Evolutionary conservation across 768 basidiomycete species (phyloP).

Genomic region (Ramaria sp.): DNA sequence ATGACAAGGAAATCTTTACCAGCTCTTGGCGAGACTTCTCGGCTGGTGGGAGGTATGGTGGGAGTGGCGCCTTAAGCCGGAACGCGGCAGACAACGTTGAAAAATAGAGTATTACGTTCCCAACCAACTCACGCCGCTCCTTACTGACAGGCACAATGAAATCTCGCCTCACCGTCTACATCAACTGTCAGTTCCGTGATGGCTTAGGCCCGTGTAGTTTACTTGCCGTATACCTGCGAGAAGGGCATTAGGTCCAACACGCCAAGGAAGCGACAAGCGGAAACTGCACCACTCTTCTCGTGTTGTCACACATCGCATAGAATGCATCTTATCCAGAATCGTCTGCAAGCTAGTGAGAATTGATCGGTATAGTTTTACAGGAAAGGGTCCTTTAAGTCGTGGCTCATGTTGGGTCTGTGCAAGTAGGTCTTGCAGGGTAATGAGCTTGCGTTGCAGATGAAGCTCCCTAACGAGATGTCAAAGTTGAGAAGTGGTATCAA

Average conservation of each 20-base stretch:
- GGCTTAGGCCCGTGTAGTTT: not conserved
- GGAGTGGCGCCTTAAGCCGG: constrained; percentile 82
- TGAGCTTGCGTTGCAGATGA: constrained; percentile 84
- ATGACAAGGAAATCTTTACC: constrained; percentile 28
- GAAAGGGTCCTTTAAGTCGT: constrained; percentile 92
- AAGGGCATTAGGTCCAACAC: not conserved
- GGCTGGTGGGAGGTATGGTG: constrained; percentile 91
- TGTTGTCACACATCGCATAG: constrained; percentile 95
- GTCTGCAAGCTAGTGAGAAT: constrained; percentile 75
- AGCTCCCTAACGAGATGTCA: constrained; percentile 57
- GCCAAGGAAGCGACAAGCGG: constrained; percentile 4
- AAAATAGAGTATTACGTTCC: constrained; percentile 87
- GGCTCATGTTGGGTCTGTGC: constrained; percentile 89
- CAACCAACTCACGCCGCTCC: constrained; percentile 88
- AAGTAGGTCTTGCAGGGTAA: constrained; percentile 76
- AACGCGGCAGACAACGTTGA: constrained; percentile 73
- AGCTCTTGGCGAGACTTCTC: constrained; percentile 74
- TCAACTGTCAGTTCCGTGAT: not conserved
- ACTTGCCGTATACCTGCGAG: constrained; percentile 59
- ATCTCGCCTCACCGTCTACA: constrained; percentile 67
- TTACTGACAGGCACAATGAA: constrained; percentile 87
- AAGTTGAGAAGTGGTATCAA: not conserved
- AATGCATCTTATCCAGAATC: constrained; percentile 82
- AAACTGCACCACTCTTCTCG: constrained; percentile 74
- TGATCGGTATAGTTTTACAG: constrained; percentile 72